phyloP scores from a whole-genome alignment of 2,329 filamentous ascomycete species.

The Kalaharituber pfeilii region DNA sequence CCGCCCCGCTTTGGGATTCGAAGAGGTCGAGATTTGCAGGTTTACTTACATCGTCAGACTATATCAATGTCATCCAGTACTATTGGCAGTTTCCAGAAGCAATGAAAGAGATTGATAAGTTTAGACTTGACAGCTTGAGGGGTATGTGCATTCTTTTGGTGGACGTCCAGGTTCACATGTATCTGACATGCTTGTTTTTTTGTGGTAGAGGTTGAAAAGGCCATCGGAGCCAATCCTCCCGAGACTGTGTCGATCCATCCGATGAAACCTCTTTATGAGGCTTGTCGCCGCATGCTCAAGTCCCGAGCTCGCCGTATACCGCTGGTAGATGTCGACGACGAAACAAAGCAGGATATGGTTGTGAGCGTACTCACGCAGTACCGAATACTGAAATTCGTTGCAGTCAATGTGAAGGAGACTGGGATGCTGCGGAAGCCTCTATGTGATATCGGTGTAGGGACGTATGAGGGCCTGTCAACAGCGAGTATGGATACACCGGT shows the following conservation, averaged over 20 bases:
- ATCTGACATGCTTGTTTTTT: slow-evolving; percentile 3
- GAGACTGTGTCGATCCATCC: slow-evolving; percentile 96
- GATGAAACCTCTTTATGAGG: slow-evolving; percentile 78
- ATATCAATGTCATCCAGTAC: slow-evolving; percentile 97
- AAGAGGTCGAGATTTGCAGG: slow-evolving; percentile 83
- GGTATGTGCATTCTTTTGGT: slow-evolving; percentile 47
- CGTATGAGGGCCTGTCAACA: slow-evolving; percentile 63
- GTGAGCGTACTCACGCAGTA: slow-evolving; percentile 97
- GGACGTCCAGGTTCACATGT: slow-evolving; percentile 1
- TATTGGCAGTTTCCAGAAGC: slow-evolving; percentile 95
- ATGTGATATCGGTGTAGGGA: slow-evolving; percentile 67
- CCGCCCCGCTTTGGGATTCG: slow-evolving; percentile 92
- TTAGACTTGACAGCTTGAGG: slow-evolving; percentile 77
- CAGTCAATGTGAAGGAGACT: slow-evolving; percentile 82
- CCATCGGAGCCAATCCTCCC: slow-evolving; percentile 74
- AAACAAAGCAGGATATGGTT: slow-evolving; percentile 80
- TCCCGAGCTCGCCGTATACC: slow-evolving; percentile 88
- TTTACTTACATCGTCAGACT: slow-evolving; percentile 86
- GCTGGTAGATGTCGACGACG: slow-evolving; percentile 80
- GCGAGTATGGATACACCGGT: slow-evolving; percentile 80
- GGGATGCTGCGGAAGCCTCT: slow-evolving; percentile 76
- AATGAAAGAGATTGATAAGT: slow-evolving; percentile 78
- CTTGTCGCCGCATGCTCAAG: slow-evolving; percentile 82
- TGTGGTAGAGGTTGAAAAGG: slow-evolving; percentile 92
- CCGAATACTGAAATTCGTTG: slow-evolving; percentile 94